Conservation (phyloP, 176 grass and related monocot species). For the Alloteropsis semialata region DNA sequence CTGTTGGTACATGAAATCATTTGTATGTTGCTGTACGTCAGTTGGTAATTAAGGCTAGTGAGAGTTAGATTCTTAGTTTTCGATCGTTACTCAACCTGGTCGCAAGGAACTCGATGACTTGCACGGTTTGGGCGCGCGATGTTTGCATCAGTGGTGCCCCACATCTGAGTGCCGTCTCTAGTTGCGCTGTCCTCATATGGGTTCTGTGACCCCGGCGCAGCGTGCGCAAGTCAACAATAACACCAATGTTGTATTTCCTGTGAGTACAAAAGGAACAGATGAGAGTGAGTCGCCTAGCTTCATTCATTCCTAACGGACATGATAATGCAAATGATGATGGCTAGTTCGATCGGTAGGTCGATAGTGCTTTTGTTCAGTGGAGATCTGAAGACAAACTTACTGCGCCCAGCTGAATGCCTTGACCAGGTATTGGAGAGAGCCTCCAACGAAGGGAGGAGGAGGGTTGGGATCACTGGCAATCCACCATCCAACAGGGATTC, state of each 20-base stretch:
- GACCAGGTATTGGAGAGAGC: constrained; percentile 40
- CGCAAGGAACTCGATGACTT: constrained; percentile 49
- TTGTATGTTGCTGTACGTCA: too few species aligned
- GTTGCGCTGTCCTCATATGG: constrained; percentile 35
- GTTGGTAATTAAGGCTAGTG: background rate
- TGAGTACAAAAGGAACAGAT: too few species aligned
- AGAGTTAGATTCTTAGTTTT: too few species aligned
- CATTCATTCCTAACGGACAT: too few species aligned
- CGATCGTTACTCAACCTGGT: too few species aligned
- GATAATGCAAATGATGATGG: too few species aligned
- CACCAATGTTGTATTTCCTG: constrained; percentile 42
- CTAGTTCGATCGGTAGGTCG: too few species aligned
- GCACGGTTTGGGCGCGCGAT: constrained; percentile 44
- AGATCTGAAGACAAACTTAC: too few species aligned
- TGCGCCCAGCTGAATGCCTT: constrained; percentile 61
- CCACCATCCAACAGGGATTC: constrained; percentile 74
- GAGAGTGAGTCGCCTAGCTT: too few species aligned
- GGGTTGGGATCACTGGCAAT: constrained; percentile 53
- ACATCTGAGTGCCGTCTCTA: constrained; percentile 38
- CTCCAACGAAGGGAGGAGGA: constrained; percentile 50
- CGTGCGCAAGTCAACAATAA: constrained; percentile 55
- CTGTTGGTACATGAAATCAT: constrained; percentile 4
- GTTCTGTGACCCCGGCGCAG: constrained; percentile 52
- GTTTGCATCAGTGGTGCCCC: constrained; percentile 43
- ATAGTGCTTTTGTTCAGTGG: too few species aligned